phyloP scores from a whole-genome alignment of 495 filamentous ascomycete species.

The Neurospora hispaniola region DNA sequence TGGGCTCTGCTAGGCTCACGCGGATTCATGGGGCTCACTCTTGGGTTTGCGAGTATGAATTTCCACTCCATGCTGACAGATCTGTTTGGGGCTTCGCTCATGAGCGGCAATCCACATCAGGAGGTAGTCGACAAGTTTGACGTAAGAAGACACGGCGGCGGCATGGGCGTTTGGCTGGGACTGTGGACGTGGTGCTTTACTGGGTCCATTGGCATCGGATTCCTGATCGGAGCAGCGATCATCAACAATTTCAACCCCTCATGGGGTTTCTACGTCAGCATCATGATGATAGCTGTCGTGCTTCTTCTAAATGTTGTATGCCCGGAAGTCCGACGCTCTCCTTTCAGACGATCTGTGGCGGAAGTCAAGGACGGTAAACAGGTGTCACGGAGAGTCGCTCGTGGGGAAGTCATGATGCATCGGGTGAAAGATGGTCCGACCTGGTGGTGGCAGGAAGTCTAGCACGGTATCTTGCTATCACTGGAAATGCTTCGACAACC shows the following conservation, averaged over 20 bases:
- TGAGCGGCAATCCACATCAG: slow-evolving; percentile 60
- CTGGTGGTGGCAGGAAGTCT: slow-evolving; percentile 66
- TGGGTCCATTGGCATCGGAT: slow-evolving; percentile 57
- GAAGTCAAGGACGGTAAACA: slow-evolving; percentile 46
- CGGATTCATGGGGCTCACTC: slow-evolving; percentile 49
- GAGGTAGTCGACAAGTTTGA: slow-evolving; percentile 53
- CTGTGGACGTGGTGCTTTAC: slow-evolving; percentile 67
- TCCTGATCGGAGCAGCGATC: slow-evolving; percentile 54
- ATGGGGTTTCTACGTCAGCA: slow-evolving; percentile 66
- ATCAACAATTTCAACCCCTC: slow-evolving; percentile 48
- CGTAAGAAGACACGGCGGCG: slow-evolving; percentile 58
- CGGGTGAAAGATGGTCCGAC: slow-evolving; percentile 53
- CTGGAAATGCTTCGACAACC: slow-evolving; percentile 58
- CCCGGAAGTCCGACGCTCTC: slow-evolving; percentile 54
- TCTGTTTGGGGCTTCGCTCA: slow-evolving; percentile 61
- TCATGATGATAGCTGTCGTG: slow-evolving; percentile 48
- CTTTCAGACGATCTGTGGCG: slow-evolving; percentile 52
- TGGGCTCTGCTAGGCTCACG: slow-evolving; percentile 52
- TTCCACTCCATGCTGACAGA: slow-evolving; percentile 59
- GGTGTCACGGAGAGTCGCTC: slow-evolving; percentile 47
- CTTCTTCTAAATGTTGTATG: slow-evolving; percentile 54
- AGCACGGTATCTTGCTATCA: slow-evolving; percentile 55
- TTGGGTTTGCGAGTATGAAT: slow-evolving; percentile 70
- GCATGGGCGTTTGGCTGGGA: slow-evolving; percentile 68
- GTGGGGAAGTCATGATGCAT: slow-evolving; percentile 68